These are phyloP conservation scores for Debaryomyces fabryi DNA, from an alignment of 1,139 yeast species.

Conservation along the genomic window DNA sequence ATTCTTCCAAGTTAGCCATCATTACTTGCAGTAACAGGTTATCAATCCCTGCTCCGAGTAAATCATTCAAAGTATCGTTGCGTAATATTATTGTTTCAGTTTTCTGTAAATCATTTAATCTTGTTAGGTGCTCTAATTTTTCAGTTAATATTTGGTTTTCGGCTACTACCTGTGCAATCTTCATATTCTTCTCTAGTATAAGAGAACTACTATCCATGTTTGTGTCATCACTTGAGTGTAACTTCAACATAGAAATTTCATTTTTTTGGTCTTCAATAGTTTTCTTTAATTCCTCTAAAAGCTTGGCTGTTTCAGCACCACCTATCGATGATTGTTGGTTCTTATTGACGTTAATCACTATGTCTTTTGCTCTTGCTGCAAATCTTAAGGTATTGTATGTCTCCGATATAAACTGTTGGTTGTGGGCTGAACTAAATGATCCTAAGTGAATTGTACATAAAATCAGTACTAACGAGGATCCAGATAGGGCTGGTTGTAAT, in stretches of 20 bases:
- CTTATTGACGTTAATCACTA: slow-evolving; percentile 67
- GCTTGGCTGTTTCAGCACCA: slow-evolving; percentile 45
- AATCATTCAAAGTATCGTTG: slow-evolving; percentile 57
- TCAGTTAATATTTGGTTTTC: slow-evolving; percentile 66
- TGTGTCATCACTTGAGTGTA: slow-evolving; percentile 9
- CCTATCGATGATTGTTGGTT: slow-evolving; percentile 38
- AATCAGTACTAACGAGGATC: slow-evolving; percentile 82
- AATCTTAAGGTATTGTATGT: slow-evolving; percentile 86
- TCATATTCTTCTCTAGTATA: slow-evolving; percentile 14
- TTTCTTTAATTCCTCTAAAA: slow-evolving; percentile 49
- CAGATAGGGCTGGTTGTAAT: slow-evolving; percentile 89
- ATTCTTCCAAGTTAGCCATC: slow-evolving; percentile 52
- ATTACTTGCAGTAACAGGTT: slow-evolving; percentile 37
- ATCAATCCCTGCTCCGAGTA: slow-evolving; percentile 42
- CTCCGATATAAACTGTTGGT: slow-evolving; percentile 62
- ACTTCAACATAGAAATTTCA: slow-evolving; percentile 39
- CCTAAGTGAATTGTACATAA: slow-evolving; percentile 82
- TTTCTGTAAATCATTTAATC: slow-evolving; percentile 60
- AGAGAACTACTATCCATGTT: background rate
- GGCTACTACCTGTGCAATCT: slow-evolving; percentile 52
- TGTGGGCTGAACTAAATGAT: slow-evolving; percentile 23
- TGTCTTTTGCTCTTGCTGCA: slow-evolving; percentile 92
- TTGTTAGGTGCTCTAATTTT: slow-evolving; percentile 65
- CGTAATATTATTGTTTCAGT: slow-evolving; percentile 57
- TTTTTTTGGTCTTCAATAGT: slow-evolving; percentile 48